These are phyloP conservation scores for Adansonia madagascariensis DNA, from an alignment of 441 rosid genomes.

Conservation along the genomic window DNA sequence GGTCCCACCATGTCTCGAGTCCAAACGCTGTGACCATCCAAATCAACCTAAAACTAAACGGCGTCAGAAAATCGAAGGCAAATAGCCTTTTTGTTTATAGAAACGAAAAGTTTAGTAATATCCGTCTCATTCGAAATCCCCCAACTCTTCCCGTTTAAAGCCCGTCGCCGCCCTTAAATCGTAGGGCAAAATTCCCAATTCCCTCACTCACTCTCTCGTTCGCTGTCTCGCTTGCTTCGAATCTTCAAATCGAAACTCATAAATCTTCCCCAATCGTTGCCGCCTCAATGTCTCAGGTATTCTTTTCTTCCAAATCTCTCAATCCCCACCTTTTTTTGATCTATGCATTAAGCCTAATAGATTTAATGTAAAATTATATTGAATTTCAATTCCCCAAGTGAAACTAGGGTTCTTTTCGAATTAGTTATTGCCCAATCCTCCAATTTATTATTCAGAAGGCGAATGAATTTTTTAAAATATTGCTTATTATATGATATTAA, in stretches of 20 bases:
- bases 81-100: neutral
- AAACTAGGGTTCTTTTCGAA: neutral
- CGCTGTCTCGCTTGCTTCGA: neutral
- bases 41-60: neutral
- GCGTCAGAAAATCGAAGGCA: neutral
- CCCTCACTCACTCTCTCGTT: neutral
- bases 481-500: neutral
- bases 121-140: neutral
- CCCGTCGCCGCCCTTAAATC: neutral
- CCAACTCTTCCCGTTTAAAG: neutral
- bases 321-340: neutral
- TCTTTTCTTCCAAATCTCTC: neutral
- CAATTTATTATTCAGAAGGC: neutral
- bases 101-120: neutral
- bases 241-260: slow-evolving; percentile 12
- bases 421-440: neutral
- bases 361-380: neutral
- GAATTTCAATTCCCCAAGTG: neutral
- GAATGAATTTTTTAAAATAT: neutral
- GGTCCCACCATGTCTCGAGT: no score
- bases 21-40: no score
- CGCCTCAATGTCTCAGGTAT: slow-evolving; percentile 63
- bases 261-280: slow-evolving; percentile 9
- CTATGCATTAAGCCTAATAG: neutral
- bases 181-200: slow-evolving; percentile 10